Evolutionary conservation across 768 basidiomycete genomes (phyloP).

Genomic region (Suillus americanus): DNA sequence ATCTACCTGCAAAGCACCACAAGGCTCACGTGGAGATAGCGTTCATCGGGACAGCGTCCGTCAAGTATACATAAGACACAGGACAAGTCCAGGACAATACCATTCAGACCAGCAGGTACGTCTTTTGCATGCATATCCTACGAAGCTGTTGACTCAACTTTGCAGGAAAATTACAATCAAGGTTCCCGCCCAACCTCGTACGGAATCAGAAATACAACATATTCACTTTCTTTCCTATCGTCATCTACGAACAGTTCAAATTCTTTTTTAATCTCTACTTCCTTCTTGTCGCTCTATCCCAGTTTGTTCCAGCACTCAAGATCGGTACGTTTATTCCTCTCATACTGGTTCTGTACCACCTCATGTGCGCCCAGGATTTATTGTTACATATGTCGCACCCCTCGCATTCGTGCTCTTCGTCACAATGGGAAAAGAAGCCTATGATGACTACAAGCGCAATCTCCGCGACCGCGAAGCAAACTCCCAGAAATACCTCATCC

Average conservation of each 20-base stretch:
- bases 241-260: slow-evolving; percentile 99
- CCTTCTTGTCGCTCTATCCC: slow-evolving; percentile 91
- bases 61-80: slow-evolving; percentile 19
- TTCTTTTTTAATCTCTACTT: slow-evolving; percentile 99
- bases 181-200: slow-evolving; percentile 85
- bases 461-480: slow-evolving; percentile 93
- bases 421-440: slow-evolving; percentile 98
- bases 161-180: slow-evolving; percentile 68
- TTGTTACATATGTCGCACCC: slow-evolving; percentile 93
- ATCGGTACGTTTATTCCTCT: slow-evolving; percentile 60
- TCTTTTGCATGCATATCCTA: neutral
- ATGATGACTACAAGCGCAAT: slow-evolving; percentile 95
- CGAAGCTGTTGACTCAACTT: neutral
- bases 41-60: slow-evolving; percentile 21
- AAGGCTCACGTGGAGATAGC: slow-evolving; percentile 11
- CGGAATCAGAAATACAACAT: slow-evolving; percentile 98
- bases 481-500: slow-evolving; percentile 83
- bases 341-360: slow-evolving; percentile 1
- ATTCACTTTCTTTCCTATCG: slow-evolving; percentile 94
- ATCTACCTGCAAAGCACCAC: slow-evolving; percentile 1
- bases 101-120: slow-evolving; percentile 72
- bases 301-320: slow-evolving; percentile 94
- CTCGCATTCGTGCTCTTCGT: slow-evolving; percentile 93
- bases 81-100: slow-evolving; percentile 75
- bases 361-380: slow-evolving; percentile 63